Conservation (phyloP, 805 yeast genomes). For the Naumovozyma castellii region DNA sequence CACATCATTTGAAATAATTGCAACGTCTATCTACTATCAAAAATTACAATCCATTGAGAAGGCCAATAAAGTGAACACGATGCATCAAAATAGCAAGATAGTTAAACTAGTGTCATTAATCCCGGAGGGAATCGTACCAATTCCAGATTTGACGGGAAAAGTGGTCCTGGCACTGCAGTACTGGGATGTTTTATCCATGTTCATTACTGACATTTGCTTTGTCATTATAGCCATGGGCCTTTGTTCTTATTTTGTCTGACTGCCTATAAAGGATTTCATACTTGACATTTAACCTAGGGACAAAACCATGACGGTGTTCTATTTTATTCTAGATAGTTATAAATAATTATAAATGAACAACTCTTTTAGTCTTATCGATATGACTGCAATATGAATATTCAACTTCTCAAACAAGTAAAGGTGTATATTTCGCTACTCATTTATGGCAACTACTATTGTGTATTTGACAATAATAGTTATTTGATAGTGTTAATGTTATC, state of each 20-base stretch:
- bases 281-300: background rate
- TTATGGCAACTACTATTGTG: too few species aligned
- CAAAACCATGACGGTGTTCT: conserved; percentile 25
- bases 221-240: conserved; percentile 25
- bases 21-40: conserved; percentile 27
- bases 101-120: conserved; percentile 23
- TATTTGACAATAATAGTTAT: too few species aligned
- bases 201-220: conserved; percentile 27
- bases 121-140: conserved; percentile 30
- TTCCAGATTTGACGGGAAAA: conserved; percentile 22
- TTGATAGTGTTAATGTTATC: too few species aligned
- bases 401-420: too few species aligned
- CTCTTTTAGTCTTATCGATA: too few species aligned
- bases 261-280: background rate
- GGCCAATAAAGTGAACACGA: conserved; percentile 18
- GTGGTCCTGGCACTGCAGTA: conserved; percentile 20
- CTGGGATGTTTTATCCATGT: conserved; percentile 29
- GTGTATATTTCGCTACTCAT: too few species aligned
- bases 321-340: conserved; percentile 93
- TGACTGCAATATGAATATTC: too few species aligned
- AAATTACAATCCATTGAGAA: conserved; percentile 21
- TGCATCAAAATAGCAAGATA: conserved; percentile 23
- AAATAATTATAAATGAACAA: too few species aligned
- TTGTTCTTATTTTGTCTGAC: conserved; percentile 12
- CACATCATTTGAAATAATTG: conserved; percentile 27